Evolutionary conservation across 345 rosid species (phyloP).

Genomic region (Odontarrhena argentea): DNA sequence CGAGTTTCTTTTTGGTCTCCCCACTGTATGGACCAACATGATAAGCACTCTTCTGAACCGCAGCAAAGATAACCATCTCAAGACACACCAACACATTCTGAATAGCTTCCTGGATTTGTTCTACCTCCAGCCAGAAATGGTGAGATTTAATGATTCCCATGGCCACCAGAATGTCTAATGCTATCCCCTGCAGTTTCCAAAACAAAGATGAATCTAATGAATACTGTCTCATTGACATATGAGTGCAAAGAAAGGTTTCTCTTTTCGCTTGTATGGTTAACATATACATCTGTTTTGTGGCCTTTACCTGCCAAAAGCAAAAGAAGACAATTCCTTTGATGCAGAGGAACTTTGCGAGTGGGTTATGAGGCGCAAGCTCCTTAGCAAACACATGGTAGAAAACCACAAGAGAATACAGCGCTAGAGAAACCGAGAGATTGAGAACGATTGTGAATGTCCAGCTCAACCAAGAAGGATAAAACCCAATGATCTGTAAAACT

Average conservation of each 20-base stretch:
- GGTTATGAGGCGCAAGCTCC: slow-evolving; percentile 89
- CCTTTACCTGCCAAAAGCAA: slow-evolving; percentile 94
- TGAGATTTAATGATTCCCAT: slow-evolving; percentile 71
- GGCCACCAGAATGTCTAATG: slow-evolving; percentile 67
- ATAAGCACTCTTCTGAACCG: slow-evolving; percentile 84
- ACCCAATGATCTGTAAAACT: slow-evolving; percentile 58
- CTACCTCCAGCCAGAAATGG: slow-evolving; percentile 94
- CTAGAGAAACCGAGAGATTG: slow-evolving; percentile 85
- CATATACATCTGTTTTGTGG: no score
- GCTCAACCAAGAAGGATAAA: slow-evolving; percentile 91
- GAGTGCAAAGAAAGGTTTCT: not conserved
- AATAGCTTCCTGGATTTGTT: slow-evolving; percentile 85
- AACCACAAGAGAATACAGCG: slow-evolving; percentile 77
- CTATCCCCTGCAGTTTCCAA: slow-evolving; percentile 59
- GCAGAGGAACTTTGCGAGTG: slow-evolving; percentile 96
- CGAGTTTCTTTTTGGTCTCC: slow-evolving; percentile 61
- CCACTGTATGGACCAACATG: slow-evolving; percentile 74
- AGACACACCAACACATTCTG: slow-evolving; percentile 81
- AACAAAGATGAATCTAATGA: slow-evolving; percentile 2
- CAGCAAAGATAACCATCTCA: slow-evolving; percentile 94
- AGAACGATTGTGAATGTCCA: slow-evolving; percentile 92
- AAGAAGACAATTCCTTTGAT: slow-evolving; percentile 98
- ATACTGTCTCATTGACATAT: not conserved
- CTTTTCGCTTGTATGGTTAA: no score
- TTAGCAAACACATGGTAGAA: slow-evolving; percentile 96